Base-by-base conservation (phyloP, 176 grass and related monocot species). In the Oryza nivara region DNA sequence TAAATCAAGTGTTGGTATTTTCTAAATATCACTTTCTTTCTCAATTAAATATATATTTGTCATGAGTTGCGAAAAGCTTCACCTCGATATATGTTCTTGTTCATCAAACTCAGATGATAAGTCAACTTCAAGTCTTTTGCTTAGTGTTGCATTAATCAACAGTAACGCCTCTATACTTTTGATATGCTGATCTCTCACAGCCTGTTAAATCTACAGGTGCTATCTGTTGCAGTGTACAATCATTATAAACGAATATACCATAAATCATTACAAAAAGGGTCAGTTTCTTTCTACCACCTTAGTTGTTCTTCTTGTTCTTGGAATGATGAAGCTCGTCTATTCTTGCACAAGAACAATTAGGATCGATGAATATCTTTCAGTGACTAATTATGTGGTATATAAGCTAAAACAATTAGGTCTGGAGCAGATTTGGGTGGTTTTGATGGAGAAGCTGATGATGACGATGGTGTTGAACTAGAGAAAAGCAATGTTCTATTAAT, bases 161-260 rank as follows among this genome's bases (percentile, higher is more conserved):
- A 56, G 41, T 70, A 71, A 34, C 56, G 2, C 14, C 32, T 25
- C 5, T 6, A 9, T 76, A 68, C 28, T 36, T 70, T 70, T 76
- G 40, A 67, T 79, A 47, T 81, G 46, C n/a, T 70, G 51, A 64
- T 83, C 60, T 82, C 36, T 60, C 28, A 46, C 83, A 70, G 14
- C 41, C 19, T 61, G 73, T 82, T 82, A 72, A 85, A 84, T 80
- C 70, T 85, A 73, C 92, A 99, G 97, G 97, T 99, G 71, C 81
- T 99, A 70, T 90, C 96, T 66, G 96, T 99, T 9, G 96, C 96
- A 80, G 96, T 99, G 51, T 99, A 99, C 81, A 99, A 99, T 72
- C 97, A 99, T 70, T 99, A 99, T 85, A 99, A 99, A 91, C 91
- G 97, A 65, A 94, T 99, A 91, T 89, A 96, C 76, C 86, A 96